These are phyloP conservation scores for Martiniozyma asiatica DNA, from an alignment of 1,139 yeast species.

Conservation along the genomic window DNA sequence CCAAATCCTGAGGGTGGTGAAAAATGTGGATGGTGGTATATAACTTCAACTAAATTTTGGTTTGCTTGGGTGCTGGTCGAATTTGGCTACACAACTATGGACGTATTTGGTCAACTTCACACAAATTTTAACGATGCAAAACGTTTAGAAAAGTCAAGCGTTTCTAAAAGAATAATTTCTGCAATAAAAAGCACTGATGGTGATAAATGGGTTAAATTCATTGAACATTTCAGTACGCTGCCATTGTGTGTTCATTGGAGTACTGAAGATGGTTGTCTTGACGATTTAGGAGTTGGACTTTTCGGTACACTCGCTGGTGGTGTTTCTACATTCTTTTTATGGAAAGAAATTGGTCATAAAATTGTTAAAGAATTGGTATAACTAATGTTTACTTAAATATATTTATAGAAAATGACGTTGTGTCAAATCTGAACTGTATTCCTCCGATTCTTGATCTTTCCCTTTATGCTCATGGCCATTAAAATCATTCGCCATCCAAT, in stretches of 20 bases:
- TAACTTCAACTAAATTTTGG: conserved; percentile 46
- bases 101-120: neutral
- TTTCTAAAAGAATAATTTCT: too few species aligned
- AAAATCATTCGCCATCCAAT: conserved; percentile 6
- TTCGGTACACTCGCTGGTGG: conserved; percentile 23
- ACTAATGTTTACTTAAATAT: too few species aligned
- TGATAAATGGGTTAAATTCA: conserved; percentile 9
- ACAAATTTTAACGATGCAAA: too few species aligned
- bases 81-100: conserved; percentile 15
- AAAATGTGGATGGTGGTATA: conserved; percentile 16
- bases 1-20: conserved; percentile 25
- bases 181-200: conserved; percentile 5
- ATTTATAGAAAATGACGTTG: too few species aligned
- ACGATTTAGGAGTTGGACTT: conserved; percentile 23
- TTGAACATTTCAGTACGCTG: conserved; percentile 29
- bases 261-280: conserved; percentile 39
- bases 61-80: conserved; percentile 40
- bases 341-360: conserved; percentile 12
- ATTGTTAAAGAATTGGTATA: conserved; percentile 6
- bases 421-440: too few species aligned
- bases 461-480: too few species aligned
- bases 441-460: too few species aligned
- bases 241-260: conserved; percentile 54
- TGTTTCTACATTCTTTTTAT: conserved; percentile 14
- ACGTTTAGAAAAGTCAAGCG: too few species aligned